Percentiles rank a stretch among this genome's conserved stretches.
These are phyloP conservation scores for Vanrija sp. DNA, from an alignment of 1,284 basidiomycete species.

Conservation along the genomic window DNA sequence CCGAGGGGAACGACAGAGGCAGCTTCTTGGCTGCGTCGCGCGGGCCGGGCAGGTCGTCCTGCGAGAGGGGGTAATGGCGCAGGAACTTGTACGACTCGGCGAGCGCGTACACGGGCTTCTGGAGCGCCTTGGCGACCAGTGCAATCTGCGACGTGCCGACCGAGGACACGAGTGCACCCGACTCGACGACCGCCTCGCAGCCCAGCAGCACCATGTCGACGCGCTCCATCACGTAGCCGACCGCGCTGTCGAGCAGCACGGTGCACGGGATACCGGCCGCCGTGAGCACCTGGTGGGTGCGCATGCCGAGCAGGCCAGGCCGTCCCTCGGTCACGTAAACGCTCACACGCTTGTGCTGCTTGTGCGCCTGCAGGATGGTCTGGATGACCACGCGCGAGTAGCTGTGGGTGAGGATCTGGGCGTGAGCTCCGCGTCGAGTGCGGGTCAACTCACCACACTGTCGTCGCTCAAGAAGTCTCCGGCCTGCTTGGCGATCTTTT, in stretches of 20 bases:
- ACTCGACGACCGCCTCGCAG: constrained; percentile 95
- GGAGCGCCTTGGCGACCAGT: constrained; percentile 87
- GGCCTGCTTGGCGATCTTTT: constrained; percentile 84
- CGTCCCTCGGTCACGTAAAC: constrained; percentile 80
- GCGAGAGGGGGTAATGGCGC: constrained; percentile 90
- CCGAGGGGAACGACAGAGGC: constrained; percentile 28
- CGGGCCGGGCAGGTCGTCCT: constrained; percentile 78
- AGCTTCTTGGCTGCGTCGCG: constrained; percentile 4
- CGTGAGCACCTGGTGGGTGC: constrained; percentile 78
- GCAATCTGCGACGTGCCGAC: constrained; percentile 96
- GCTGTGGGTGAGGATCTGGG: constrained; percentile 89
- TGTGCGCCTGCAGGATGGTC: constrained; percentile 81
- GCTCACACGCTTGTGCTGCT: constrained; percentile 80
- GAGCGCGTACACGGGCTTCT: constrained; percentile 94
- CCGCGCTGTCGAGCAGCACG: constrained; percentile 91
- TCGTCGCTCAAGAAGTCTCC: constrained; percentile 92
- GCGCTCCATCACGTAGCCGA: constrained; percentile 94
- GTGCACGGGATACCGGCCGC: constrained; percentile 89
- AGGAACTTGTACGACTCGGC: constrained; percentile 99
- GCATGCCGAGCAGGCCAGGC: constrained; percentile 56
- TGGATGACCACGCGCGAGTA: constrained; percentile 95
- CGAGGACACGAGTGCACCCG: constrained; percentile 59
- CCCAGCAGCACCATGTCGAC: constrained; percentile 93
- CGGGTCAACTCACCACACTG: constrained; percentile 63
- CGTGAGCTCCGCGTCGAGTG: no score